Percentiles rank a stretch among this genome's conserved stretches.
Conservation (phyloP, 2,329 filamentous ascomycete genomes). For the Calonectria leucothoes region DNA sequence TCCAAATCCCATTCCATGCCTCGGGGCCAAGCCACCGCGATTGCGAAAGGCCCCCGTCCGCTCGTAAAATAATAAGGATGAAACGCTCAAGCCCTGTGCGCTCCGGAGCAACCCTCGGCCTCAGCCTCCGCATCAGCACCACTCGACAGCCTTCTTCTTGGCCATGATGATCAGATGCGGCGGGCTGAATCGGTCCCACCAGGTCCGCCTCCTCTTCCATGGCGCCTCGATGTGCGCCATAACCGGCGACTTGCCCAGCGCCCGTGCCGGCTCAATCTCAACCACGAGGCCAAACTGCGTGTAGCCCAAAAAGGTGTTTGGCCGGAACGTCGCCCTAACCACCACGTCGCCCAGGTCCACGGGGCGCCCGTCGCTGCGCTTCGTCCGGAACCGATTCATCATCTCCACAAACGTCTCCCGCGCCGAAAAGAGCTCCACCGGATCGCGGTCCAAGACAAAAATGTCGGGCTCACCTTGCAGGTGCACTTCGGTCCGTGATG, state of each 20-base stretch:
- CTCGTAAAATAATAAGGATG: background rate
- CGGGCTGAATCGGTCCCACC: slow-evolving; percentile 25
- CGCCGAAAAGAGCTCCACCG: slow-evolving; percentile 24
- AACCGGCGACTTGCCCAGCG: background rate
- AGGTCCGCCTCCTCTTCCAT: slow-evolving; percentile 18
- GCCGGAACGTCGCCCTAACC: slow-evolving; percentile 21
- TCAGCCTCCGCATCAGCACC: slow-evolving; percentile 10
- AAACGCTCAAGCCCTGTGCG: background rate
- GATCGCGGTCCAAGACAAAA: slow-evolving; percentile 24
- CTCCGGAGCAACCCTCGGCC: background rate
- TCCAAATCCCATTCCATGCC: background rate
- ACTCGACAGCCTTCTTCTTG: slow-evolving; percentile 19
- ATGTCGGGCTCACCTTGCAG: slow-evolving; percentile 24
- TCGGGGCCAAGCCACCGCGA: slow-evolving; percentile 13
- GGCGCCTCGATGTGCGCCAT: background rate
- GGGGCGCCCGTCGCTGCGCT: slow-evolving; percentile 21
- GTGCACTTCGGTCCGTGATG: slow-evolving; percentile 17
- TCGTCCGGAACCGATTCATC: slow-evolving; percentile 24
- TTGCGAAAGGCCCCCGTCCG: background rate
- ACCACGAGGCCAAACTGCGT: slow-evolving; percentile 22
- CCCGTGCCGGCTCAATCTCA: slow-evolving; percentile 22
- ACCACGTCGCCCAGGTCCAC: slow-evolving; percentile 23
- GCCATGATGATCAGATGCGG: slow-evolving; percentile 20
- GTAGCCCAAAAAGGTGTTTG: slow-evolving; percentile 20
- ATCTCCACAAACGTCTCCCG: slow-evolving; percentile 27